phyloP scores from a whole-genome alignment of 1,284 basidiomycete genomes.

The Puccinia horiana region DNA sequence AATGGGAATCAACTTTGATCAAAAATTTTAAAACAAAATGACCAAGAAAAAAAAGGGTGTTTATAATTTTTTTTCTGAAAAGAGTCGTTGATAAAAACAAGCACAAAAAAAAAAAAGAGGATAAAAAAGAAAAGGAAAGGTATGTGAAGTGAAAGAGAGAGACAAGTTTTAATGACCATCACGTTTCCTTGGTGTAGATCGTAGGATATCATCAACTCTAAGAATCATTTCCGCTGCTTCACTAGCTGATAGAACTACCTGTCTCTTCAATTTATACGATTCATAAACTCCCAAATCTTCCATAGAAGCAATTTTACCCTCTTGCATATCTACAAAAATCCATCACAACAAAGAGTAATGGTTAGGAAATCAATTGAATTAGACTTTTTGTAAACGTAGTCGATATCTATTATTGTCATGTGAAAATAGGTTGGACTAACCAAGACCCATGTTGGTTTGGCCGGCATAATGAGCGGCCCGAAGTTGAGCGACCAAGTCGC shows the following conservation, averaged over 20 bases:
- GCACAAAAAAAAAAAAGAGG: not conserved
- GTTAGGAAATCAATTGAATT: not conserved
- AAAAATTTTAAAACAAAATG: too few relatives aligned
- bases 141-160: not conserved
- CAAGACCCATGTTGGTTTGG: conserved; percentile 76
- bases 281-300: conserved; percentile 83
- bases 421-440: conserved; percentile 62
- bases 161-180: conserved; percentile 60
- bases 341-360: not conserved
- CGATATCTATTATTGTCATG: too few relatives aligned
- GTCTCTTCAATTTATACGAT: conserved; percentile 94
- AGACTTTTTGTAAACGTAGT: not conserved
- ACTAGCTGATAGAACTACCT: conserved; percentile 88
- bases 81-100: not conserved
- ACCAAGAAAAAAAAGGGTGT: too few relatives aligned
- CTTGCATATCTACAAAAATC: conserved; percentile 72
- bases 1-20: too few relatives aligned
- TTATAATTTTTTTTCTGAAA: not conserved
- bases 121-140: not conserved
- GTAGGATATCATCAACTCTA: conserved; percentile 70
- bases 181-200: conserved; percentile 65
- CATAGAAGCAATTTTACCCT: conserved; percentile 85
- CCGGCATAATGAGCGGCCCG: conserved; percentile 94
- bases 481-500: conserved; percentile 87
- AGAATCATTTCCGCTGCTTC: conserved; percentile 99